These are phyloP conservation scores for Apiotrichum sp. DNA, from an alignment of 1,284 basidiomycete species.

Conservation along the genomic window DNA sequence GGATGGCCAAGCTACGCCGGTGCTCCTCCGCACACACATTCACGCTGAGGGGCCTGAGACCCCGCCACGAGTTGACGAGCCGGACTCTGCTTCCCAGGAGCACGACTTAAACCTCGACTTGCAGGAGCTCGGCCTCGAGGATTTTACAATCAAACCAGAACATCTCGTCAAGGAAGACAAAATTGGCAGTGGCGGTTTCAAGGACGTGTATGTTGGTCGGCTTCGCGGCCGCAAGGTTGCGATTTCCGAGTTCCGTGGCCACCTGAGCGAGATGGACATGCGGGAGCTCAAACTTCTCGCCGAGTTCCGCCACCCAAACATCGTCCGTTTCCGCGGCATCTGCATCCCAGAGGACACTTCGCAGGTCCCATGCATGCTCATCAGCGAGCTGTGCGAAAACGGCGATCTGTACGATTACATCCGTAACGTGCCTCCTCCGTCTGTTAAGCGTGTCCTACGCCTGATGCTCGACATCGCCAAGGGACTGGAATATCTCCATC, in stretches of 20 bases:
- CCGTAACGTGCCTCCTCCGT: conserved; percentile 75
- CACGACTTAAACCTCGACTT: conserved; percentile 86
- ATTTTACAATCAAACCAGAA: conserved; percentile 87
- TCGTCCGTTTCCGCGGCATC: conserved; percentile 92
- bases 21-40: conserved; percentile 42
- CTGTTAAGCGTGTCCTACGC: conserved; percentile 68
- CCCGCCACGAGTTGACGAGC: conserved; percentile 38
- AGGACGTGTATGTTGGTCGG: conserved; percentile 91
- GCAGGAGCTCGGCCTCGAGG: conserved; percentile 83
- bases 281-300: conserved; percentile 94
- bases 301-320: conserved; percentile 94
- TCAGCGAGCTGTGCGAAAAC: conserved; percentile 96
- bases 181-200: conserved; percentile 97
- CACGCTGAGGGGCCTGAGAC: conserved; percentile 44
- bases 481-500: conserved; percentile 91
- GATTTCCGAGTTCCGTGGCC: conserved; percentile 91
- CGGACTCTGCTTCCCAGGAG: conserved; percentile 44
- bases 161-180: conserved; percentile 89
- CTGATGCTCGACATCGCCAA: conserved; percentile 94
- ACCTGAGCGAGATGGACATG: conserved; percentile 96
- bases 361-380: conserved; percentile 93
- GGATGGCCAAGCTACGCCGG: conserved; percentile 43
- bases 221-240: conserved; percentile 80
- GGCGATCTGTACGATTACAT: conserved; percentile 98
- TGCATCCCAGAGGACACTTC: conserved; percentile 89